phyloP scores from a whole-genome alignment of 441 rosid species.

The Croton laevigatus region DNA sequence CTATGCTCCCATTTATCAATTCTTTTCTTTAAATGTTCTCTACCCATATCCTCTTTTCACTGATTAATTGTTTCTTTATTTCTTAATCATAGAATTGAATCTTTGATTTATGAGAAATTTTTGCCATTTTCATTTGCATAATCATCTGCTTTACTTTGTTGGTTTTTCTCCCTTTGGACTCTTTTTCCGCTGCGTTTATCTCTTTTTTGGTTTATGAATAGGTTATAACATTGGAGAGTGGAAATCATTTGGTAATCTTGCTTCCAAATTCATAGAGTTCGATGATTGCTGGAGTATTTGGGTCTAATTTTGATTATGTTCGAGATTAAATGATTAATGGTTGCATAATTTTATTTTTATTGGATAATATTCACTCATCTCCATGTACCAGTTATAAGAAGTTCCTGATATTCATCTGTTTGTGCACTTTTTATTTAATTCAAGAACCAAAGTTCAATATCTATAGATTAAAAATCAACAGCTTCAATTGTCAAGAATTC shows the following conservation, averaged over 20 bases:
- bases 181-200: background rate
- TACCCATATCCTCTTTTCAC: background rate
- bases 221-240: slow-evolving; percentile 2
- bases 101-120: background rate
- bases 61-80: background rate
- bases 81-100: background rate
- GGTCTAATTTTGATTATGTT: background rate
- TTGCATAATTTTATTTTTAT: background rate
- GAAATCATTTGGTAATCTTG: slow-evolving; percentile 1
- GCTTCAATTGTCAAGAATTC: background rate
- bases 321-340: background rate
- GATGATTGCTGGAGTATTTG: background rate
- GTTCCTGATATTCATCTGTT: background rate
- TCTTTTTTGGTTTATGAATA: background rate
- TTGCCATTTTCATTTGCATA: background rate
- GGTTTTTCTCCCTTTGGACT: background rate
- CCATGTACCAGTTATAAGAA: background rate
- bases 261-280: background rate
- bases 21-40: background rate
- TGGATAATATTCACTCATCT: background rate
- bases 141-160: background rate
- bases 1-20: background rate
- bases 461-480: background rate
- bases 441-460: background rate
- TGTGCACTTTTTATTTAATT: background rate